These are phyloP conservation scores for Lojkania enalia DNA, from an alignment of 2,329 filamentous ascomycete genomes.

Conservation along the genomic window DNA sequence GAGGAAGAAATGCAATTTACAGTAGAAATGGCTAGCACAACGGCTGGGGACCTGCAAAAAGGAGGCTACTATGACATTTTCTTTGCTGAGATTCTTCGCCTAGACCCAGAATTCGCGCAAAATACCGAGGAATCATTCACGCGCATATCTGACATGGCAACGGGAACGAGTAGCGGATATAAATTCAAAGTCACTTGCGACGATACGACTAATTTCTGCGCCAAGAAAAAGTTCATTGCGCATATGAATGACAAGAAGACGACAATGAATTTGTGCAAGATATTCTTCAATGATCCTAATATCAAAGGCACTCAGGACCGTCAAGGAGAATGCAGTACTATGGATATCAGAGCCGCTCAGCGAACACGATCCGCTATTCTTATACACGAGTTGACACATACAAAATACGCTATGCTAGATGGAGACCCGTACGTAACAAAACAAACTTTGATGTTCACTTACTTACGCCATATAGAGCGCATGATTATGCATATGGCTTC, in stretches of 20 bases:
- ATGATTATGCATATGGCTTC: slow-evolving; percentile 10
- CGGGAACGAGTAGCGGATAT: slow-evolving; percentile 3
- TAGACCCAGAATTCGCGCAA: slow-evolving; percentile 1
- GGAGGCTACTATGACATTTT: slow-evolving; percentile 7
- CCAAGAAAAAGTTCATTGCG: slow-evolving; percentile 2
- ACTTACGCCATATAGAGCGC: background rate
- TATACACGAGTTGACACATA: slow-evolving; percentile 8
- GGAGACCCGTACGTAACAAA: slow-evolving; percentile 5
- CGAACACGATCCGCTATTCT: slow-evolving; percentile 4
- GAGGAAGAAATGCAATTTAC: slow-evolving; percentile 7
- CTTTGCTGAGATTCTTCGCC: slow-evolving; percentile 6
- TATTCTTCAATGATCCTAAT: slow-evolving; percentile 1
- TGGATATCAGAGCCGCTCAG: slow-evolving; percentile 6
- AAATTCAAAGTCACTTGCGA: slow-evolving; percentile 7
- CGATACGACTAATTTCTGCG: background rate
- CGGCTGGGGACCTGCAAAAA: slow-evolving; percentile 5
- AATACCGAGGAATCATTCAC: slow-evolving; percentile 2
- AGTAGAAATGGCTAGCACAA: slow-evolving; percentile 1
- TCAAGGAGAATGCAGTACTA: slow-evolving; percentile 1
- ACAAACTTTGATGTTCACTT: background rate
- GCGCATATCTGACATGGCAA: slow-evolving; percentile 5
- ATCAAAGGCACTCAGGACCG: slow-evolving; percentile 5
- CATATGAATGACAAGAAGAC: slow-evolving; percentile 9
- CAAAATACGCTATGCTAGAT: slow-evolving; percentile 7
- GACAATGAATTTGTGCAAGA: slow-evolving; percentile 9